Evolutionary conservation across 108 stramenopile species (phyloP), one percentile per base, ranked within the genome.

Genomic region (Aurantiochytrium sp.): DNA sequence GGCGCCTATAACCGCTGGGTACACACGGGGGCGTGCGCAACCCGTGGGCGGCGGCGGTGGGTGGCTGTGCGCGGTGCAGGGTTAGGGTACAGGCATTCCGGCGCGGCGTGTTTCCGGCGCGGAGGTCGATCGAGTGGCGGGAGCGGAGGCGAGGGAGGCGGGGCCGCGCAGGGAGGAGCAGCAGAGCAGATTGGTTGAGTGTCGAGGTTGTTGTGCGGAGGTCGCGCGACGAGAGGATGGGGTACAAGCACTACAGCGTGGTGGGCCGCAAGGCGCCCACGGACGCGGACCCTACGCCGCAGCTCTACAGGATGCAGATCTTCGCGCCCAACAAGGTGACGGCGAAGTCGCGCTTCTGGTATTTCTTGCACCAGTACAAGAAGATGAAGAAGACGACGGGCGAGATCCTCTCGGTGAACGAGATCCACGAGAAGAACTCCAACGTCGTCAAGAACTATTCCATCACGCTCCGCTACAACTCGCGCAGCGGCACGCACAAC

Each of bases 321-420:
- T 99, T 99, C 92, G 97, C 99, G 90, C 0, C 91, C 89, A 51
- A 18, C 88, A 25, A n/a, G 49, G 60, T 71, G 14, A 57, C 16
- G 25, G 99, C 98, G 89, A 97, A 97, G 93, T 98, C 97, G 59
- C 97, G 98, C 93, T 99, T 98, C 96, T 99, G 99, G 99, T 99
- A 99, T 94, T 99, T 97, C 95, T 96, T 99, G 97, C 99, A 98
- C 91, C 98, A 99, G 95, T 98, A 98, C 96, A 95, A 96, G 87
- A 99, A 99, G 94, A 98, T 99, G 98, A 99, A 99, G 97, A 98
- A 98, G 96, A 98, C 98, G 91, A 99, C 99, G 21, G 99, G 99
- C 89, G 98, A 99, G 93, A 99, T 99, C 91, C 94, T 99, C 59
- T 98, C 98, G 92, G 94, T 96, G 88, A 96, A 97, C 83, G 98